Conservation (phyloP, 768 basidiomycete genomes). For the Mycena polygramma region DNA sequence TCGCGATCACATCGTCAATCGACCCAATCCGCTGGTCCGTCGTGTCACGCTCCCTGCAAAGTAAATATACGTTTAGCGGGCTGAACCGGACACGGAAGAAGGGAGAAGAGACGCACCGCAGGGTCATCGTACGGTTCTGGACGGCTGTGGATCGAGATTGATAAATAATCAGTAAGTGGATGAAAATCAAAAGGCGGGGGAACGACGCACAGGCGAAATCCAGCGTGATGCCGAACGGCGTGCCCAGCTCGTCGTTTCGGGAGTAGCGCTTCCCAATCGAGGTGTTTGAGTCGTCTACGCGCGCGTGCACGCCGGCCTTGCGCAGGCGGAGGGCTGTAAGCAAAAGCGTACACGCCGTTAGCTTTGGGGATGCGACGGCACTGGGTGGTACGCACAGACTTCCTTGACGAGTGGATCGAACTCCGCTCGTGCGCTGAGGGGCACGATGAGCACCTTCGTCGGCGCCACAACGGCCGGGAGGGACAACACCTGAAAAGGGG, state of each 20-base stretch:
- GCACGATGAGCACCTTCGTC: slow-evolving; percentile 97
- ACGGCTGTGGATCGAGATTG: slow-evolving; percentile 66
- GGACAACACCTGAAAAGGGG: slow-evolving; percentile 79
- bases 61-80: neutral
- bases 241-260: slow-evolving; percentile 98
- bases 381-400: slow-evolving; percentile 78
- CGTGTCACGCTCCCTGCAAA: slow-evolving; percentile 89
- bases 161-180: slow-evolving; percentile 10
- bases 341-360: slow-evolving; percentile 20
- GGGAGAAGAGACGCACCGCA: slow-evolving; percentile 71
- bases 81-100: slow-evolving; percentile 10
- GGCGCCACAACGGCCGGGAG: slow-evolving; percentile 92
- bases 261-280: slow-evolving; percentile 98
- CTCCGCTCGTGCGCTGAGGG: slow-evolving; percentile 87
- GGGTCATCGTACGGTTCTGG: slow-evolving; percentile 93
- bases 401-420: slow-evolving; percentile 88
- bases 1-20: slow-evolving; percentile 89
- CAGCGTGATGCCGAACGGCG: slow-evolving; percentile 95
- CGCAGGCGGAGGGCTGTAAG: slow-evolving; percentile 85
- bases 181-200: neutral
- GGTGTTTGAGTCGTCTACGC: slow-evolving; percentile 95
- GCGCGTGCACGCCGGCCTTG: slow-evolving; percentile 88
- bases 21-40: slow-evolving; percentile 92
- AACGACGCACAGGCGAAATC: slow-evolving; percentile 85
- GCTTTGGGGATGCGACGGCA: neutral